Conservation (phyloP, 2,329 filamentous ascomycete genomes). For the Colletotrichum godetiae region DNA sequence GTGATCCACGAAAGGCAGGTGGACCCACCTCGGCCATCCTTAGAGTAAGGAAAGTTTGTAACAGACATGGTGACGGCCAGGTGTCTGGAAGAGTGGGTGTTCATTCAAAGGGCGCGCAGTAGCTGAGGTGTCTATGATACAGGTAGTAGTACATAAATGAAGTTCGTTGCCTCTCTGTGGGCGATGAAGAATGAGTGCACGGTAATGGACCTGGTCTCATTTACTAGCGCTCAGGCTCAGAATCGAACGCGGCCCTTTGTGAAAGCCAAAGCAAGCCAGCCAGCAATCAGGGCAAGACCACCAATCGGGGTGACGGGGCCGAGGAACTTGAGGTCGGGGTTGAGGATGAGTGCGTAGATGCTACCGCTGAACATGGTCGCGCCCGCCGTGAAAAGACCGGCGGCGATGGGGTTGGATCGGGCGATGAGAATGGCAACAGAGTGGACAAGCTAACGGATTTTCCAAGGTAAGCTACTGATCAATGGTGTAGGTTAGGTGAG, state of each 20-base stretch:
- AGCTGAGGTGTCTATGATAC: background rate
- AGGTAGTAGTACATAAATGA: background rate
- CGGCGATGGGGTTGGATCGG: conserved; percentile 67
- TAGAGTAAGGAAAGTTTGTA: background rate
- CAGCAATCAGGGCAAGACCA: conserved; percentile 72
- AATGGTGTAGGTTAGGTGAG: background rate
- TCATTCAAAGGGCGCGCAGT: background rate
- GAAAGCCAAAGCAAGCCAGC: conserved; percentile 63
- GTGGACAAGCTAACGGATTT: conserved; percentile 66
- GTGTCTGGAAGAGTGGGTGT: background rate
- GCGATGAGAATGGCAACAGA: conserved; percentile 69
- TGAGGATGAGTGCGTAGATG: conserved; percentile 73
- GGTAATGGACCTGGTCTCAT: background rate
- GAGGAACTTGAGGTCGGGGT: conserved; percentile 69
- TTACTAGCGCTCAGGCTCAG: background rate
- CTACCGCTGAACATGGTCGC: conserved; percentile 76
- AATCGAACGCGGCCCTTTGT: conserved; percentile 28
- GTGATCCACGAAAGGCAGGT: background rate
- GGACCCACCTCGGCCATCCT: background rate
- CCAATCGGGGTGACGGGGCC: conserved; percentile 75
- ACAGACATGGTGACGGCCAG: background rate
- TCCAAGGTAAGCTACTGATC: background rate
- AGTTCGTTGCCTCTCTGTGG: background rate
- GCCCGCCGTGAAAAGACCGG: conserved; percentile 69
- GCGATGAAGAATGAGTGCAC: background rate